Base-by-base conservation (phyloP, 2,329 filamentous ascomycete species). In the Leptographium lundbergii region DNA sequence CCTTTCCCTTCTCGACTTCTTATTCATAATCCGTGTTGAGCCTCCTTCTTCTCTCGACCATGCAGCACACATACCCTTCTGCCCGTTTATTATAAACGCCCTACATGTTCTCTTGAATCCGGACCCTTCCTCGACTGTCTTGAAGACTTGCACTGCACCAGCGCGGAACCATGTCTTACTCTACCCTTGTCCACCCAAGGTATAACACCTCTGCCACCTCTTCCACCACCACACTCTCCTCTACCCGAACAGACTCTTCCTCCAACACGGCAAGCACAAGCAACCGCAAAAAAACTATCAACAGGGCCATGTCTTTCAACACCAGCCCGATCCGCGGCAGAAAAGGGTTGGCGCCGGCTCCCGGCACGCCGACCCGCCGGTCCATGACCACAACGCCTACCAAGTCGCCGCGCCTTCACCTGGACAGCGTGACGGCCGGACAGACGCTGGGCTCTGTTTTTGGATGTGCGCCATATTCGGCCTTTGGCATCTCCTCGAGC, bases 401-500 rank as follows among this genome's bases (percentile, higher is more conserved):
- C 6, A 47, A 56, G 32, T 25, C 53, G 7, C 45, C 32, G 13
- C 53, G 52, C 9, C 34, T 19, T 4, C 58, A 55, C 6, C 45
- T 54, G 6, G 52, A 59, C 27, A 25, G 24, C 42, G 74, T 80
- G 59, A 77, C 79, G 65, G 79, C 78, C 58, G 72, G 70, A 62
- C 68, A 77, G 55, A 67, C 69, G 54, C 63, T 70, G 54, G 73
- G 72, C 61, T 65, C 69, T 34, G 69, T 69, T 55, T 65, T 74
- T 61, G 67, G 68, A 55, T 72, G 73, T 36, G 67, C 78, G 48
- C 77, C 80, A 39, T 68, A 73, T 47, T 83, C 81, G 42, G 76
- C 80, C 61, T 73, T 81, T 64, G 82, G 79, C 71, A 73, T 77
- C 59, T 75, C 80, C 50, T 81, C 81, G 59, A 79, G 74, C 66